Evolutionary conservation across 2,329 filamentous ascomycete genomes (phyloP).

Genomic region (Zasmidium citrigriseum): DNA sequence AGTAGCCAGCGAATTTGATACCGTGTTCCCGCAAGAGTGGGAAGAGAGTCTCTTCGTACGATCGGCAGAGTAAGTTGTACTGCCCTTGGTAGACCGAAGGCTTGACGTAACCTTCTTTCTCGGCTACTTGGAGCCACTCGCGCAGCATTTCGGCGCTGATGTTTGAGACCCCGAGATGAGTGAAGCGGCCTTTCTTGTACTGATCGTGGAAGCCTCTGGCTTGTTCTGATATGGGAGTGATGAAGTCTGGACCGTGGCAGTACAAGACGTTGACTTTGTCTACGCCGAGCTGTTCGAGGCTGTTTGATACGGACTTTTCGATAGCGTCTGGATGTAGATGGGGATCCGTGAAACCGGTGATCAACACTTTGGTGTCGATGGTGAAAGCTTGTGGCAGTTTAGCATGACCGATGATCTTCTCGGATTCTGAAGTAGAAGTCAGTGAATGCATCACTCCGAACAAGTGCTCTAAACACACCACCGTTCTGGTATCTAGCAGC

Average conservation of each 20-base stretch:
- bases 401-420: conserved; percentile 42
- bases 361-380: conserved; percentile 18
- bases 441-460: background rate
- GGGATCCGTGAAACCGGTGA: background rate
- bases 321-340: conserved; percentile 6
- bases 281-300: conserved; percentile 18
- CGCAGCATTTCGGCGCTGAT: conserved; percentile 47
- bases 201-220: conserved; percentile 45
- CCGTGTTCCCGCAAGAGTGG: conserved; percentile 42
- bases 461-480: background rate
- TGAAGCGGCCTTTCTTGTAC: conserved; percentile 44
- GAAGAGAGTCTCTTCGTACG: conserved; percentile 44
- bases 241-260: conserved; percentile 45
- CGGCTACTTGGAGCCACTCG: conserved; percentile 48
- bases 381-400: conserved; percentile 9
- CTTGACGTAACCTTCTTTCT: conserved; percentile 43
- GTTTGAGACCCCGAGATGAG: conserved; percentile 39
- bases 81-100: conserved; percentile 50
- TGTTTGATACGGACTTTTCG: conserved; percentile 8
- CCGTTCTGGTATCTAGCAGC: conserved; percentile 36
- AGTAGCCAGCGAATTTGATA: conserved; percentile 44
- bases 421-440: conserved; percentile 20
- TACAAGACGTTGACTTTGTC: conserved; percentile 35
- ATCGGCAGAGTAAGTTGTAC: conserved; percentile 48
- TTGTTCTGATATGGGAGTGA: conserved; percentile 42